Base-by-base conservation (phyloP, 257 asterid genomes). In the Pogostemon cablin region DNA sequence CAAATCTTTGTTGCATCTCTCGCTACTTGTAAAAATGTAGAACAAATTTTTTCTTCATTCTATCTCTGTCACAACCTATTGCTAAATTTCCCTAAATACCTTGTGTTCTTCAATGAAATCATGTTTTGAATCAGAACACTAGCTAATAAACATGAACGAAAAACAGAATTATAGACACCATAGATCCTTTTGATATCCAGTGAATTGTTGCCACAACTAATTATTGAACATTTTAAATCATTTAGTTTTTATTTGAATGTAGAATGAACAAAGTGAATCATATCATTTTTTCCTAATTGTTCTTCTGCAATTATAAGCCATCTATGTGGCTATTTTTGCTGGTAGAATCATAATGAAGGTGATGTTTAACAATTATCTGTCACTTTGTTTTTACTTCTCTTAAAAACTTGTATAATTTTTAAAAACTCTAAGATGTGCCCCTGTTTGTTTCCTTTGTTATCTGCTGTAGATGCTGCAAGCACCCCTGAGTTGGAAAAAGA, bases 381-480 rank as follows among this genome's bases (percentile, higher is more conserved):
- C 41, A 3, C 40, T 49, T 71, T 17, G 44, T 44, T 3, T 54
- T 9, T 63, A 57, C n/a, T 34, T 50, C 32, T 25, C 32, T 25
- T 25, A 25, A 25, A 25, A 25, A 25, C 32, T 25, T 25, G 32
- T 25, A 25, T 62, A 41, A 54, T 40, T 38, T 43, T 64, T 54
- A 50, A 17, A 15, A 38, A 59, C 39, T 25, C 32, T 55, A 15
- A 40, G 12, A 47, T 37, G 6, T 67, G 25, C 42, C 37, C 38
- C 59, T 54, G 44, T 53, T 38, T 15, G 44, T 53, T 38, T 15
- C 57, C 65, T 58, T 70, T 72, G 37, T 54, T 68, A 35, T 61
- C 71, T 80, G 10, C 78, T 69, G 78, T 72, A 73, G 80, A 72
- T 71, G 79, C 57, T 72, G 58, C 76, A 17, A 78, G 32, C 65